Evolutionary conservation across 768 basidiomycete species (phyloP).

Genomic region (Rhizopogon roseolus): DNA sequence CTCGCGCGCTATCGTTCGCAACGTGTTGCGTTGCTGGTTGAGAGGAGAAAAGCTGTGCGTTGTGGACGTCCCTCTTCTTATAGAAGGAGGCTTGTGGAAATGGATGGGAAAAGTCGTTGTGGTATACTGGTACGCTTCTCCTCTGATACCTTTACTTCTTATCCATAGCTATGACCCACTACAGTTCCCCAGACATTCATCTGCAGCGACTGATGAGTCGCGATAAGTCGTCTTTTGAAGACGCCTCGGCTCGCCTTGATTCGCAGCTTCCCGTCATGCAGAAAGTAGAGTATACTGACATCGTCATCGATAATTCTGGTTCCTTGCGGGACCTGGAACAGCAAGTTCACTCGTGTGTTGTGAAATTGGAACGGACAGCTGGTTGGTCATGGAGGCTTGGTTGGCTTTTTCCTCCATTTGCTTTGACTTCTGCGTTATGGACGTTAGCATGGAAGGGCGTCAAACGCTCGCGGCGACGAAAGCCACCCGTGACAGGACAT

Average conservation of each 20-base stretch:
- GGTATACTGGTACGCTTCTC: constrained; percentile 75
- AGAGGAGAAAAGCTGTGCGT: constrained; percentile 74
- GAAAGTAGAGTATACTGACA: constrained; percentile 82
- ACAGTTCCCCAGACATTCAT: constrained; percentile 79
- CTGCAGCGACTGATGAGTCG: constrained; percentile 77
- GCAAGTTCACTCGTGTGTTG: constrained; percentile 34
- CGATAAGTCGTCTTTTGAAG: constrained; percentile 58
- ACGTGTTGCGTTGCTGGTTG: constrained; percentile 68
- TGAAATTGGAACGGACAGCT: constrained; percentile 36
- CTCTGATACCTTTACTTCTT: not conserved
- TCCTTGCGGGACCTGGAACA: constrained; percentile 61
- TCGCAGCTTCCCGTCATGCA: constrained; percentile 77
- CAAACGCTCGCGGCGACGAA: not conserved
- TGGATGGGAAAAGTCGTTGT: constrained; percentile 83
- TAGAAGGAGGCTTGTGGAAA: constrained; percentile 83
- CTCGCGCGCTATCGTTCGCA: constrained; percentile 65
- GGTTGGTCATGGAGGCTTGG: constrained; percentile 60
- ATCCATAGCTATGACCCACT: not conserved
- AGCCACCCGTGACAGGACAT: not conserved
- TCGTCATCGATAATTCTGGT: constrained; percentile 88
- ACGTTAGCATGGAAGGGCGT: constrained; percentile 30
- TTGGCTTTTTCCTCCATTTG: constrained; percentile 56
- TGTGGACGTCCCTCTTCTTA: constrained; percentile 87
- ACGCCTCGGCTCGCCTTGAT: constrained; percentile 68
- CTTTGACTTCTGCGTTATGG: constrained; percentile 42